phyloP scores from a whole-genome alignment of 225 moss, liverwort and hornwort species.

The Physcomitrium patens region DNA sequence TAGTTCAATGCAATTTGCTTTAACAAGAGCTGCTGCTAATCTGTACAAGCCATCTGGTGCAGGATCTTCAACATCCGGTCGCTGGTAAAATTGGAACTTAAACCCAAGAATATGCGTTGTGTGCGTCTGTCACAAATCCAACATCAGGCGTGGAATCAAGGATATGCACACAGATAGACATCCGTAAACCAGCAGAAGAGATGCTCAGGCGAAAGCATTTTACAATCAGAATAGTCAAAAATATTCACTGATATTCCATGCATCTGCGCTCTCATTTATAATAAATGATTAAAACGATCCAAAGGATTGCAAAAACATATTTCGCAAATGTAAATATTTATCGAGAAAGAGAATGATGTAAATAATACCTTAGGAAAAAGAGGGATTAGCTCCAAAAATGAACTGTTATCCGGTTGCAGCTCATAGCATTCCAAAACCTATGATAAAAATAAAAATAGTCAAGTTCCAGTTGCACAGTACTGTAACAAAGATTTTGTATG shows the following conservation, averaged over 20 bases:
- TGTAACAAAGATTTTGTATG: neutral
- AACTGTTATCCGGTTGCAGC: constrained; percentile 82
- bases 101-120: constrained; percentile 99
- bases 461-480: constrained; percentile 1
- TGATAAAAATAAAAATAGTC: constrained; percentile 21
- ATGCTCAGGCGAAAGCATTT: neutral
- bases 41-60: constrained; percentile 95
- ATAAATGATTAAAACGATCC: too few species aligned
- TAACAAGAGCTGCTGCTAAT: constrained; percentile 97
- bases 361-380: constrained; percentile 87
- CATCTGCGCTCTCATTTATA: neutral
- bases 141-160: constrained; percentile 21
- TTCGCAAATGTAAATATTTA: constrained; percentile 5
- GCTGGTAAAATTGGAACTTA: constrained; percentile 98
- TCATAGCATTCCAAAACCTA: constrained; percentile 99
- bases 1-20: constrained; percentile 97
- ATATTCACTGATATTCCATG: neutral
- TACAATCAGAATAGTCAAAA: neutral
- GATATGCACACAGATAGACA: neutral
- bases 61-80: constrained; percentile 89
- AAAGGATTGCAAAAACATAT: too few species aligned
- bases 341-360: constrained; percentile 16
- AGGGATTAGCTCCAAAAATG: constrained; percentile 96
- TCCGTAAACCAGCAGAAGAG: neutral
- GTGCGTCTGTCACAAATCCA: constrained; percentile 72